These are phyloP conservation scores for Exophiala sideris DNA, from an alignment of 2,329 filamentous ascomycete species.

Conservation along the genomic window DNA sequence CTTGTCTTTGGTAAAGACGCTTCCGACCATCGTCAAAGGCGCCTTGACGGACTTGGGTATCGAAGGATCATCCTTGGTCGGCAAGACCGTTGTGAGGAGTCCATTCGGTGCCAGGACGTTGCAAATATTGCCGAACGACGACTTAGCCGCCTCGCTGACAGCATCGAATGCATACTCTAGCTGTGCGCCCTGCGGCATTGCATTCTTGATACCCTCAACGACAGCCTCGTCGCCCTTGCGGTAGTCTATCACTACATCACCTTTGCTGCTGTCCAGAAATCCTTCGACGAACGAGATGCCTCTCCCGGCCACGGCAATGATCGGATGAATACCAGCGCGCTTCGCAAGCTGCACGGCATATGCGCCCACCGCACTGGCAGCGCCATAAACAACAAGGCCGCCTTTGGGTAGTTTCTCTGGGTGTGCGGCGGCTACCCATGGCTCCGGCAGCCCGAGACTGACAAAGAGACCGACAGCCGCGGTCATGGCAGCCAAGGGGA, in stretches of 20 bases:
- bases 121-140: constrained; percentile 42
- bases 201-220: constrained; percentile 47
- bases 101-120: constrained; percentile 38
- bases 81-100: constrained; percentile 8
- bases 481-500: constrained; percentile 21
- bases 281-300: constrained; percentile 50
- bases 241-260: constrained; percentile 61
- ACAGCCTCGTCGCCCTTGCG: constrained; percentile 51
- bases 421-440: constrained; percentile 4
- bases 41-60: constrained; percentile 1
- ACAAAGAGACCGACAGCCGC: constrained; percentile 16
- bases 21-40: constrained; percentile 6
- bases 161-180: constrained; percentile 57
- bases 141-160: constrained; percentile 51
- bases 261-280: constrained; percentile 52
- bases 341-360: constrained; percentile 57
- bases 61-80: constrained; percentile 4
- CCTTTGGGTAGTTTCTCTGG: not conserved
- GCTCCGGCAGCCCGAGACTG: constrained; percentile 15
- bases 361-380: constrained; percentile 55
- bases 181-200: constrained; percentile 38
- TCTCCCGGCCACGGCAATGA: constrained; percentile 58
- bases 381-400: constrained; percentile 53
- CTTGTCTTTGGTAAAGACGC: not conserved
- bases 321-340: constrained; percentile 57